These are phyloP conservation scores for Irpex sp. DNA, from an alignment of 1,284 basidiomycete species.

Conservation along the genomic window DNA sequence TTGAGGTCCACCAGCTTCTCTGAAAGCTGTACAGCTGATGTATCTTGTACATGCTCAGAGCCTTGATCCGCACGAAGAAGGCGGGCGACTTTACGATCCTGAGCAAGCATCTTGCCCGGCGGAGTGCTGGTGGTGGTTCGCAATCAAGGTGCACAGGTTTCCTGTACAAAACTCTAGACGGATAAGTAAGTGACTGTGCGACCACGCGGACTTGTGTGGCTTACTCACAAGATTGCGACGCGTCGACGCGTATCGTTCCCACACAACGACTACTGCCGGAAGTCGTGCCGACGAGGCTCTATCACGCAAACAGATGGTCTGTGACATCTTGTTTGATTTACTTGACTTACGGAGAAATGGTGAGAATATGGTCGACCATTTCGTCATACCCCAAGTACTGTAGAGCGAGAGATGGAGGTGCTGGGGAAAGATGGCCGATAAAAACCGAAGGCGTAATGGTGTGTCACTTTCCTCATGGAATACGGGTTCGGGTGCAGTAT, in stretches of 20 bases:
- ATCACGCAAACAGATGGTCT: not conserved
- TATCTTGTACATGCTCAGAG: no score
- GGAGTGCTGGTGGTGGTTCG: not conserved
- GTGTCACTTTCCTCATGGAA: no score
- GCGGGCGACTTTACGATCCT: not conserved
- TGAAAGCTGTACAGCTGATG: not conserved
- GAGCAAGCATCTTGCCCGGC: not conserved
- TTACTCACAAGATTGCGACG: no score
- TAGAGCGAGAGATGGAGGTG: no score
- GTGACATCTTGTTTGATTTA: no score
- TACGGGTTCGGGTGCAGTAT: no score
- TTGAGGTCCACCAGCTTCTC: not conserved
- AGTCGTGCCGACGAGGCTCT: not conserved
- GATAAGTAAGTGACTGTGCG: not conserved
- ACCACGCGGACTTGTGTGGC: no score
- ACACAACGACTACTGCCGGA: not conserved
- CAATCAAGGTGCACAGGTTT: not conserved
- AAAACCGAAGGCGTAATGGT: no score
- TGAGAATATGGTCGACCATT: no score
- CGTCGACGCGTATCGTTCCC: not conserved
- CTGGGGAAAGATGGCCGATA: no score
- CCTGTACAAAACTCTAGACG: not conserved
- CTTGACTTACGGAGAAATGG: no score
- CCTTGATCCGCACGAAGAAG: not conserved
- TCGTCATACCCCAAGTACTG: no score